phyloP scores from a whole-genome alignment of 1,284 basidiomycete species.

The Golubevia pallescens region DNA sequence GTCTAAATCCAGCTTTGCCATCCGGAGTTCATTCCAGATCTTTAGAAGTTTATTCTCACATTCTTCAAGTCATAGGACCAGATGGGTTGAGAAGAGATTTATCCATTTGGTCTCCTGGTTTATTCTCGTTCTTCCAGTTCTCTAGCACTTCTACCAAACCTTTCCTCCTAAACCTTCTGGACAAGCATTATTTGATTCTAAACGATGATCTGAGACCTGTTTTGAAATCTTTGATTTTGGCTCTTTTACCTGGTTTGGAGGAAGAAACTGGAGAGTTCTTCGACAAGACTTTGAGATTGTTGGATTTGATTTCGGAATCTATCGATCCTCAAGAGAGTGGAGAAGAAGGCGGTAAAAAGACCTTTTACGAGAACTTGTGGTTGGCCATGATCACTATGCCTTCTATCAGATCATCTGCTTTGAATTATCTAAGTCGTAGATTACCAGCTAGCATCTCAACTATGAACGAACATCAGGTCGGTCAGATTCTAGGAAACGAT shows the following conservation, averaged over 20 bases:
- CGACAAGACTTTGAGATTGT: slow-evolving; percentile 81
- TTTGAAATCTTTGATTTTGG: slow-evolving; percentile 91
- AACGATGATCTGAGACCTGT: slow-evolving; percentile 81
- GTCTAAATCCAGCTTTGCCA: slow-evolving; percentile 93
- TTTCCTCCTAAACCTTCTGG: slow-evolving; percentile 40
- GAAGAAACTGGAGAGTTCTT: slow-evolving; percentile 97
- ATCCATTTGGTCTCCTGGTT: slow-evolving; percentile 89
- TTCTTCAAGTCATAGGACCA: slow-evolving; percentile 83
- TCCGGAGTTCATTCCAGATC: slow-evolving; percentile 96
- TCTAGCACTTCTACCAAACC: slow-evolving; percentile 76
- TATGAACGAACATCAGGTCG: no score
- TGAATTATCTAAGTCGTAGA: slow-evolving; percentile 83
- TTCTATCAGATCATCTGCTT: slow-evolving; percentile 79
- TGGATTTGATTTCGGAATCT: slow-evolving; percentile 81
- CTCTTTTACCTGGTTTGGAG: slow-evolving; percentile 88
- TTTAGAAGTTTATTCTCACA: slow-evolving; percentile 91
- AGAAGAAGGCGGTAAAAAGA: no score
- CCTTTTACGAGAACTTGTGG: slow-evolving; percentile 94
- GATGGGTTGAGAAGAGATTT: slow-evolving; percentile 88
- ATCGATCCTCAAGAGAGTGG: no score
- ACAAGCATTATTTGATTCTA: slow-evolving; percentile 77
- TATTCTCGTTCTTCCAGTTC: slow-evolving; percentile 98
- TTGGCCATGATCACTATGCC: slow-evolving; percentile 90
- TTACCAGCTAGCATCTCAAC: no score
- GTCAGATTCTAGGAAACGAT: slow-evolving; percentile 71